A percentile compares a stretch with the other conserved stretches of the same genome.
These are phyloP conservation scores for Nigrograna mackinnonii DNA, from an alignment of 2,329 filamentous ascomycete species.

Conservation along the genomic window DNA sequence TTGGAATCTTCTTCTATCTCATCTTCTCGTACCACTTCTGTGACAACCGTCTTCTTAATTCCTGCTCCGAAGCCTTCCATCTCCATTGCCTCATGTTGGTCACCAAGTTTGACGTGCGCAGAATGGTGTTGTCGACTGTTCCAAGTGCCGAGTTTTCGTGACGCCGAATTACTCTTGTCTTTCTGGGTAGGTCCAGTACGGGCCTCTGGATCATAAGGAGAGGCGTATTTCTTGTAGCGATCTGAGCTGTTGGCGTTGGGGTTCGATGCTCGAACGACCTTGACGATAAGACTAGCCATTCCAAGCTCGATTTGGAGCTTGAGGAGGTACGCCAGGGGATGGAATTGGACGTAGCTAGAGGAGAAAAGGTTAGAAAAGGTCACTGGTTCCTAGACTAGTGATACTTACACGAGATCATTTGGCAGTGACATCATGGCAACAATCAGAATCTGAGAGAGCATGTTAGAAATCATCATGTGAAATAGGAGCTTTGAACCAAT, in stretches of 20 bases:
- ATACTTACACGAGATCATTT: too few species aligned
- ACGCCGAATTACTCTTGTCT: neutral
- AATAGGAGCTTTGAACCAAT: too few species aligned
- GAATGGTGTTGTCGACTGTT: too few species aligned
- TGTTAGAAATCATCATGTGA: too few species aligned
- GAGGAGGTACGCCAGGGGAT: conserved; percentile 50
- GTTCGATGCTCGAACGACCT: neutral
- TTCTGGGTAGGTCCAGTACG: neutral
- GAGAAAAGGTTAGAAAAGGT: too few species aligned
- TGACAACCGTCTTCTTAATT: conserved; percentile 1
- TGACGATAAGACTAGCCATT: conserved; percentile 48
- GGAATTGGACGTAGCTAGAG: conserved; percentile 48
- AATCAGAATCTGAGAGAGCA: too few species aligned
- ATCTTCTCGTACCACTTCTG: neutral
- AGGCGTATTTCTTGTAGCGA: too few species aligned
- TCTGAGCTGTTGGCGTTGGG: neutral
- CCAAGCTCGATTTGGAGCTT: conserved; percentile 54
- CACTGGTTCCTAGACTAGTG: too few species aligned
- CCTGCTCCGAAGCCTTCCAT: neutral
- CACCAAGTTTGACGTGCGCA: neutral
- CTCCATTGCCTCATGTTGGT: neutral
- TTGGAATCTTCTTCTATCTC: neutral
- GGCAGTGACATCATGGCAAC: too few species aligned
- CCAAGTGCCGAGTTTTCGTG: neutral
- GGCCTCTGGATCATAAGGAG: neutral